Evolutionary conservation across 352 stramenopile genomes (phyloP).

Genomic region (Globisporangium emineosum): DNA sequence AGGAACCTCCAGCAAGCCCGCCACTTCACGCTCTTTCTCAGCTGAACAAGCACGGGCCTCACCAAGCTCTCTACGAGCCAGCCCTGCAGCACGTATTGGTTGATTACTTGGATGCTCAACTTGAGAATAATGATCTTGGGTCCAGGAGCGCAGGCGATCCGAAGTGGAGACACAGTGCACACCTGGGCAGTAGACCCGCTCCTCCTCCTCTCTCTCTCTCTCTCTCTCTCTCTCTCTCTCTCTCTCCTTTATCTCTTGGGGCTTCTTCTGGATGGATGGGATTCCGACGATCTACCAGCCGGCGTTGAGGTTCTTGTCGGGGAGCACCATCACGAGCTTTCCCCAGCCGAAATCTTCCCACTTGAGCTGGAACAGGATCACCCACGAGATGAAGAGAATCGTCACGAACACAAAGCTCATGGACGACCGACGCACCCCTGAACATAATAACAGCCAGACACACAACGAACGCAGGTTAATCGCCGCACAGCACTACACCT

Average conservation of each 20-base stretch:
- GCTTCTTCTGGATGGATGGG: not conserved
- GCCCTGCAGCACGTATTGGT: too few relatives aligned
- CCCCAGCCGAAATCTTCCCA: conserved; percentile 85
- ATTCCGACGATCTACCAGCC: conserved; percentile 45
- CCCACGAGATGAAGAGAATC: conserved; percentile 71
- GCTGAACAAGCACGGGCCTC: not conserved
- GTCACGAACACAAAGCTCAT: conserved; percentile 71
- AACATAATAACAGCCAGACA: not conserved
- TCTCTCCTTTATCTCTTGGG: not conserved
- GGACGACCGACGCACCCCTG: conserved; percentile 77
- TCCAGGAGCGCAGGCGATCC: not conserved
- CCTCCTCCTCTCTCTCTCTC: not conserved
- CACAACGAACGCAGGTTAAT: not conserved
- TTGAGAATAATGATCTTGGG: not conserved
- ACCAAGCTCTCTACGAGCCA: not conserved
- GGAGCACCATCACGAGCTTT: conserved; percentile 75
- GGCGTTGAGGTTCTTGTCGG: conserved; percentile 52
- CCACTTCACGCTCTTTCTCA: not conserved
- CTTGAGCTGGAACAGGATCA: conserved; percentile 78
- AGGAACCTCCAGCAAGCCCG: not conserved
- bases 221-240: not conserved
- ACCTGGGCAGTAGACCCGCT: not conserved
- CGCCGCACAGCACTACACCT: not conserved
- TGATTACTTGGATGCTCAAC: not conserved
- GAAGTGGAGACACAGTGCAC: not conserved